These are phyloP conservation scores for Lojkania enalia DNA, from an alignment of 2,329 filamentous ascomycete genomes.

Conservation along the genomic window DNA sequence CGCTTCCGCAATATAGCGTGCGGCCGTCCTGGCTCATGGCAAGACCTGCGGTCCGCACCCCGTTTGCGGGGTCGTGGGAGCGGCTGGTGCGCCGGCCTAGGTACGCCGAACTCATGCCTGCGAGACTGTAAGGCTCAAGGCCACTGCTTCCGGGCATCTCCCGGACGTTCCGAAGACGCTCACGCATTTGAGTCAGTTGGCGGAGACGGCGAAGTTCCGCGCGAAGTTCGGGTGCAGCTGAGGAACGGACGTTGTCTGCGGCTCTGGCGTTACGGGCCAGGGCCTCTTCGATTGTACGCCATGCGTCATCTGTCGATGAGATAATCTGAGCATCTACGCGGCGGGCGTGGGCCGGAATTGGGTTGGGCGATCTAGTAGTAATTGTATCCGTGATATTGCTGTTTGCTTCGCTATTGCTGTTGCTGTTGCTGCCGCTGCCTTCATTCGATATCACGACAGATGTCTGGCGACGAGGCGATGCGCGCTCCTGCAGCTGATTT, in stretches of 20 bases:
- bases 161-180: conserved; percentile 40
- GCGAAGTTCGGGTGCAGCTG: conserved; percentile 36
- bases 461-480: conserved; percentile 43
- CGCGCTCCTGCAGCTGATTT: conserved; percentile 24
- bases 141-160: conserved; percentile 24
- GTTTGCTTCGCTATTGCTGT: conserved; percentile 11
- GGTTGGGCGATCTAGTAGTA: conserved; percentile 36
- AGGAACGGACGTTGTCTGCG: conserved; percentile 21
- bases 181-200: conserved; percentile 42
- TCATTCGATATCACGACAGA: conserved; percentile 44
- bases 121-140: conserved; percentile 28
- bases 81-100: conserved; percentile 24
- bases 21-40: conserved; percentile 54
- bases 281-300: conserved; percentile 54
- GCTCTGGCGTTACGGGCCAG: conserved; percentile 43
- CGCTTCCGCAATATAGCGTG: conserved; percentile 54
- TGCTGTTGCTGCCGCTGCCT: neutral
- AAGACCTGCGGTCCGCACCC: conserved; percentile 52
- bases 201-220: conserved; percentile 40
- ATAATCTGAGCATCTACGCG: conserved; percentile 35
- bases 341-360: conserved; percentile 36
- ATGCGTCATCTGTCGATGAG: conserved; percentile 47
- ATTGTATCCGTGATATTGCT: conserved; percentile 34
- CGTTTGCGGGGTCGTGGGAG: conserved; percentile 37
- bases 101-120: conserved; percentile 19